These are phyloP conservation scores for Didymella glomerata DNA, from an alignment of 2,329 filamentous ascomycete genomes.

Conservation along the genomic window DNA sequence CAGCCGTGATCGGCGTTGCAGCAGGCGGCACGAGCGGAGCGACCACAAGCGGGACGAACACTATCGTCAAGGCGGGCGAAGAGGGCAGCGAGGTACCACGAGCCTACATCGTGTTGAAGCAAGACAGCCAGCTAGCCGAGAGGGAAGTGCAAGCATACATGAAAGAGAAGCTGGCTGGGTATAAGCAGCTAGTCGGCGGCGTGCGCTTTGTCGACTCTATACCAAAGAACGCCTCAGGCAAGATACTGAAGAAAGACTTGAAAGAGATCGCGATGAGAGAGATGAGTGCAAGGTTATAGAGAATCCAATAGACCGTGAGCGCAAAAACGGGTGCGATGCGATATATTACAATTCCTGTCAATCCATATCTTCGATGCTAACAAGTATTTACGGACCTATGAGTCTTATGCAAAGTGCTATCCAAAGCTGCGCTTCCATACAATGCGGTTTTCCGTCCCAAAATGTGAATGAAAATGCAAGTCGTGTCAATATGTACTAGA, in stretches of 20 bases:
- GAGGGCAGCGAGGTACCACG: constrained; percentile 54
- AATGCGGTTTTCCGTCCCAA: constrained; percentile 10
- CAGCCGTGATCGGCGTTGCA: constrained; percentile 51
- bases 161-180: constrained; percentile 43
- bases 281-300: constrained; percentile 33
- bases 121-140: constrained; percentile 25
- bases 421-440: constrained; percentile 8
- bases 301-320: constrained; percentile 13
- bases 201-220: constrained; percentile 42
- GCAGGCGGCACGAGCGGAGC: constrained; percentile 40
- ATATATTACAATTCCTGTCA: constrained; percentile 5
- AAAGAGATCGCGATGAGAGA: constrained; percentile 38
- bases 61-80: constrained; percentile 41
- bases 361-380: not conserved
- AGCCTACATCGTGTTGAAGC: constrained; percentile 57
- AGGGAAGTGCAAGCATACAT: constrained; percentile 43
- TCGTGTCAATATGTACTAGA: constrained; percentile 14
- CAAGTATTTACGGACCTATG: not conserved
- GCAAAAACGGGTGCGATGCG: not conserved
- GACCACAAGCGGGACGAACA: not conserved
- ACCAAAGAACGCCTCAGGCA: constrained; percentile 46
- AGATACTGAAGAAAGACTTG: constrained; percentile 45
- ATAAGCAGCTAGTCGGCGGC: constrained; percentile 49
- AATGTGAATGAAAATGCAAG: constrained; percentile 8
- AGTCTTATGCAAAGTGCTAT: constrained; percentile 11